Percentiles rank a stretch among this genome's conserved stretches.
Conservation (phyloP, 495 filamentous ascomycete genomes). For the Gamarada debralockiae region DNA sequence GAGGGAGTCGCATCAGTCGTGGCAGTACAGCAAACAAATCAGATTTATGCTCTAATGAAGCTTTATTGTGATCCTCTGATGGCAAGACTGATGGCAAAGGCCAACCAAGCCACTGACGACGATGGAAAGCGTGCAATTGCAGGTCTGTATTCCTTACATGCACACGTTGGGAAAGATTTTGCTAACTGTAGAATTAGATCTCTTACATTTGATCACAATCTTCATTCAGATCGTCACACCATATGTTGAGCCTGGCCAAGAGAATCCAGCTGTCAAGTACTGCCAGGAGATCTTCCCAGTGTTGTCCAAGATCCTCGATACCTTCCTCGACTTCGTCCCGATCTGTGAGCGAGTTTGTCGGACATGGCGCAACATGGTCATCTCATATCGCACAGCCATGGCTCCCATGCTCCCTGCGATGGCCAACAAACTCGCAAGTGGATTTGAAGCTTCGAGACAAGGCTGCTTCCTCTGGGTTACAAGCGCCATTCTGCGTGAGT, state of each 20-base stretch:
- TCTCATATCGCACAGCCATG: conserved; percentile 89
- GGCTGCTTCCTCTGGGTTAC: conserved; percentile 98
- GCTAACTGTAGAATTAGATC: conserved; percentile 52
- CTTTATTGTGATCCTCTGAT: conserved; percentile 93
- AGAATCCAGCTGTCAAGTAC: conserved; percentile 93
- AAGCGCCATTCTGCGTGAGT: conserved; percentile 90
- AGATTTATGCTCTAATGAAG: conserved; percentile 80
- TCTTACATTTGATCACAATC: conserved; percentile 85
- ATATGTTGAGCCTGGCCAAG: conserved; percentile 63
- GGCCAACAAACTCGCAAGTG: conserved; percentile 78
- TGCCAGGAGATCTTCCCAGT: conserved; percentile 90
- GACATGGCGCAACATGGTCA: conserved; percentile 93
- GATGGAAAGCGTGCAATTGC: conserved; percentile 77
- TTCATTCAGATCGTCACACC: conserved; percentile 80
- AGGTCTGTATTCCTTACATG: conserved; percentile 41
- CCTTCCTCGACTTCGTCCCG: conserved; percentile 76
- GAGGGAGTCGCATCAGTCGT: conserved; percentile 92
- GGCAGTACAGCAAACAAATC: conserved; percentile 73
- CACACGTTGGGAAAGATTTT: background rate
- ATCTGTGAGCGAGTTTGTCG: conserved; percentile 92
- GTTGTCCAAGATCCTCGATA: conserved; percentile 76
- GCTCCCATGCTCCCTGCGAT: conserved; percentile 77
- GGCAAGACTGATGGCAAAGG: conserved; percentile 77
- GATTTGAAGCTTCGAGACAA: conserved; percentile 82
- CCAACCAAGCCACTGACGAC: conserved; percentile 78